Conservation (phyloP, 2,329 filamentous ascomycete genomes). For the Penicillium frequentans region DNA sequence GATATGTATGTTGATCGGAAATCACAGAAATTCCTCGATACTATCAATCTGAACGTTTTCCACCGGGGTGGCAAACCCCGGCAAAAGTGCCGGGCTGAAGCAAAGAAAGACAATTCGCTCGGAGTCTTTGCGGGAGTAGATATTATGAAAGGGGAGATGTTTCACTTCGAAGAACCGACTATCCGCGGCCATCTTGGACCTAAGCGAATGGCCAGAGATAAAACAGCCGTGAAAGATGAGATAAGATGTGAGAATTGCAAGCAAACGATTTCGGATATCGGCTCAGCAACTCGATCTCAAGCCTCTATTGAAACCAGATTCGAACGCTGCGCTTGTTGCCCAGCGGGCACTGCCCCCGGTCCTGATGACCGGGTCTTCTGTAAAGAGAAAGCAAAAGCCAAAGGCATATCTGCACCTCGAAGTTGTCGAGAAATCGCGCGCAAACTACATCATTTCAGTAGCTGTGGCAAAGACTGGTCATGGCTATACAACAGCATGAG, state of each 20-base stretch:
- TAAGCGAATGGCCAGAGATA: conserved; percentile 5
- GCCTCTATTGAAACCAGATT: neutral
- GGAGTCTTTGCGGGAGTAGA: conserved; percentile 29
- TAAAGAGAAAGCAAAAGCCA: neutral
- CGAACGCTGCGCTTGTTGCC: neutral
- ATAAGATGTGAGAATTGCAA: conserved; percentile 33
- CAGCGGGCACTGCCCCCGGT: neutral
- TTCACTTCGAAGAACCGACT: conserved; percentile 36
- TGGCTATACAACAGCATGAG: conserved; percentile 39
- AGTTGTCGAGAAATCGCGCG: conserved; percentile 28
- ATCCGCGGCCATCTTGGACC: conserved; percentile 34
- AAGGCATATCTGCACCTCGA: neutral
- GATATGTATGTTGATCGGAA: conserved; percentile 24
- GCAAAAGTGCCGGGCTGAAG: neutral
- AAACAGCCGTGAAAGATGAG: neutral
- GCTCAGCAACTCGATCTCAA: neutral
- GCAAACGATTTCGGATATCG: neutral
- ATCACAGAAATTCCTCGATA: conserved; percentile 14
- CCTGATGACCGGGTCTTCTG: conserved; percentile 13
- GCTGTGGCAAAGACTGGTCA: conserved; percentile 33
- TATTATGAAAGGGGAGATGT: conserved; percentile 25
- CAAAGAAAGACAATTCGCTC: conserved; percentile 10
- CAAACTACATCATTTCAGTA: conserved; percentile 28
- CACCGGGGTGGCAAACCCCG: neutral
- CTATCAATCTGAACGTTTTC: conserved; percentile 26